Evolutionary conservation across 139 green algal genomes (phyloP).

Genomic region (Chlamydomonas schloesseri): DNA sequence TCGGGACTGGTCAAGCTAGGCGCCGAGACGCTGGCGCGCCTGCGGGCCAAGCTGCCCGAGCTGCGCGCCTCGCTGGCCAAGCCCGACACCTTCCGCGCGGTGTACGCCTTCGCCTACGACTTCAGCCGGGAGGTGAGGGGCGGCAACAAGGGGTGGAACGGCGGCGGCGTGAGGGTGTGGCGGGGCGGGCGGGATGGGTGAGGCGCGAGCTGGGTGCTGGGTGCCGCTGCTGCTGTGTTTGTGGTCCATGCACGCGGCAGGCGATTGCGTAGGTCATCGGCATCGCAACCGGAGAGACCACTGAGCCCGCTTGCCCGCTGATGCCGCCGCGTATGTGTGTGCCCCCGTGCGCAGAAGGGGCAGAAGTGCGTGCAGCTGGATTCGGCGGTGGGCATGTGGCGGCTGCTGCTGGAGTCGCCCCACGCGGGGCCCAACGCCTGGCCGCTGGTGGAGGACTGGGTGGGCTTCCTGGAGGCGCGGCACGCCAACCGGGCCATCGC

Average conservation of each 20-base stretch:
- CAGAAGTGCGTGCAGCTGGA: slow-evolving; percentile 94
- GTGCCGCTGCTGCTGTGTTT: too few species aligned
- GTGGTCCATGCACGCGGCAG: too few species aligned
- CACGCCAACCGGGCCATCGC: slow-evolving; percentile 82
- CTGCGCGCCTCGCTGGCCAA: slow-evolving; percentile 74
- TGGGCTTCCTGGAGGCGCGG: slow-evolving; percentile 78
- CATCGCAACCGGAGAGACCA: too few species aligned
- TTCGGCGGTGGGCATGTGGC: slow-evolving; percentile 93
- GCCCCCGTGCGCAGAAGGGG: slow-evolving; percentile 80
- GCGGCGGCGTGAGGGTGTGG: neutral
- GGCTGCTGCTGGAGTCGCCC: slow-evolving; percentile 76
- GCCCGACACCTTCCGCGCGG: slow-evolving; percentile 63
- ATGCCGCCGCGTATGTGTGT: too few species aligned
- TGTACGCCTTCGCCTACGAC: slow-evolving; percentile 88
- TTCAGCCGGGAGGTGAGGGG: slow-evolving; percentile 77
- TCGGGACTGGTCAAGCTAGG: slow-evolving; percentile 69
- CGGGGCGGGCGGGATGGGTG: neutral
- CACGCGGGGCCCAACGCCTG: neutral
- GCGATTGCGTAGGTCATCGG: too few species aligned
- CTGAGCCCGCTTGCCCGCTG: too few species aligned
- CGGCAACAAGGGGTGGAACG: neutral
- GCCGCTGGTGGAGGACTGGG: slow-evolving; percentile 78
- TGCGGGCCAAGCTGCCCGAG: slow-evolving; percentile 74
- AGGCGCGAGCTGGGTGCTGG: neutral
- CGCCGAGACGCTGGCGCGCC: slow-evolving; percentile 70